Base-by-base conservation (phyloP, 805 yeast genomes). In the Nakazawaea laoshanensis region DNA sequence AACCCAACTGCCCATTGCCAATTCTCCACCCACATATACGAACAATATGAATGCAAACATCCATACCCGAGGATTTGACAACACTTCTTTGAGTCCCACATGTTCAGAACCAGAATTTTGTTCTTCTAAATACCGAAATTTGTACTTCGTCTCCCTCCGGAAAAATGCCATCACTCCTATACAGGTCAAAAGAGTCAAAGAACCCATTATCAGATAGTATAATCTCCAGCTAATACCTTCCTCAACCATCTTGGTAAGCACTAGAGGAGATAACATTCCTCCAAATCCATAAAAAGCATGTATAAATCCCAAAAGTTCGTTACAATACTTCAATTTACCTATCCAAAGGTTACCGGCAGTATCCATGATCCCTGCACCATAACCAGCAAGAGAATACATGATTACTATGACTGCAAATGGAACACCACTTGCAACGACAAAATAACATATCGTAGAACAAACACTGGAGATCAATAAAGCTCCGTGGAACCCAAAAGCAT, bases 351-450 rank as follows among this genome's bases (percentile, higher is more conserved):
- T 74, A 44, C 72, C 52, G 7, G 69, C 53, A 23, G 79, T 70
- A 47, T 77, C 85, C 18, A 71, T 42, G 7, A 66, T 42, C 1
- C 86, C 85, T 35, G 59, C 59, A 0, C 80, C 78, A 25, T 74
- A 44, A 0, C 87, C 87, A 29, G 50, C 48, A 15, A 65, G 42
- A 2, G 59, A 44, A 38, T 68, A 63, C 20, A 59, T 50, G 1
- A 55, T 1, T 2, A 67, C 59, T 18, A 70, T 57, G 0, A 70
- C 16, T 8, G 45, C 36, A 38, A 61, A 64, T 13, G 71, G 70
- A 1, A 72, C 68, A 26, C 49, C 57, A 3, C 54, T 40, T 7
- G 62, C 50, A n/a, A 61, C 52, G 3, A 65, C 39, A 5, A 57
- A 34, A 44, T 61, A 75, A 9, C 65, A 55, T 1, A 52, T 19